Conservation (phyloP, 2,329 filamentous ascomycete species). For the Diatrype stigma region DNA sequence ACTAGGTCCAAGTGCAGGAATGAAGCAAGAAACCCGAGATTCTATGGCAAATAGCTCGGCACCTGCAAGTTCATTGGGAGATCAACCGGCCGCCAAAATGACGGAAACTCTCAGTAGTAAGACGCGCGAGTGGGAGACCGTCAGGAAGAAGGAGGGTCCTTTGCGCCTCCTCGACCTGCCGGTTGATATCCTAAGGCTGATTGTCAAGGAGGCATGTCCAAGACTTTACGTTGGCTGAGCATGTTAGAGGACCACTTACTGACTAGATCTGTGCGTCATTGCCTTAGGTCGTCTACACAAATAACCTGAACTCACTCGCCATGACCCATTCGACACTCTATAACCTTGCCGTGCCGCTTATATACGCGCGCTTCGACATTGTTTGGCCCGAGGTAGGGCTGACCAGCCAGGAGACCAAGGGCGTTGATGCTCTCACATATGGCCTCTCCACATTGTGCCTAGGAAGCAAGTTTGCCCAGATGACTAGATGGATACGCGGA, state of each 20-base stretch:
- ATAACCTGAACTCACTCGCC: conserved; percentile 74
- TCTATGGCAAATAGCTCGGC: conserved; percentile 11
- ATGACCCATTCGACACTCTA: conserved; percentile 76
- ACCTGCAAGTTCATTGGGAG: conserved; percentile 14
- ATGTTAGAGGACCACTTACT: background rate
- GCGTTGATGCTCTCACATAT: conserved; percentile 79
- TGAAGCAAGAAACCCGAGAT: conserved; percentile 2
- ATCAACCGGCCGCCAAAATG: conserved; percentile 19
- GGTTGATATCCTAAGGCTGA: conserved; percentile 71
- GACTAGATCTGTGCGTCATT: background rate
- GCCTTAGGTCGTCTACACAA: conserved; percentile 69
- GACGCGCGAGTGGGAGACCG: conserved; percentile 62
- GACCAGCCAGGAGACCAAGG: conserved; percentile 61
- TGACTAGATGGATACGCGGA: conserved; percentile 31
- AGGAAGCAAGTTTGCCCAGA: conserved; percentile 46
- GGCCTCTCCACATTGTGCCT: conserved; percentile 76
- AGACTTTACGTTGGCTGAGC: conserved; percentile 1
- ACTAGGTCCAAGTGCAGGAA: background rate
- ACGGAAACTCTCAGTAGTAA: conserved; percentile 51
- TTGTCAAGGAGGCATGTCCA: conserved; percentile 66
- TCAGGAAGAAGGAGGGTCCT: conserved; percentile 53
- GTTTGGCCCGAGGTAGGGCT: conserved; percentile 75
- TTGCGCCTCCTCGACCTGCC: conserved; percentile 70
- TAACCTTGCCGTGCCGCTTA: conserved; percentile 68
- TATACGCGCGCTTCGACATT: conserved; percentile 83